Evolutionary conservation across 768 basidiomycete genomes (phyloP), one percentile per base, ranked within the genome.

Genomic region (Ramaria rubella): DNA sequence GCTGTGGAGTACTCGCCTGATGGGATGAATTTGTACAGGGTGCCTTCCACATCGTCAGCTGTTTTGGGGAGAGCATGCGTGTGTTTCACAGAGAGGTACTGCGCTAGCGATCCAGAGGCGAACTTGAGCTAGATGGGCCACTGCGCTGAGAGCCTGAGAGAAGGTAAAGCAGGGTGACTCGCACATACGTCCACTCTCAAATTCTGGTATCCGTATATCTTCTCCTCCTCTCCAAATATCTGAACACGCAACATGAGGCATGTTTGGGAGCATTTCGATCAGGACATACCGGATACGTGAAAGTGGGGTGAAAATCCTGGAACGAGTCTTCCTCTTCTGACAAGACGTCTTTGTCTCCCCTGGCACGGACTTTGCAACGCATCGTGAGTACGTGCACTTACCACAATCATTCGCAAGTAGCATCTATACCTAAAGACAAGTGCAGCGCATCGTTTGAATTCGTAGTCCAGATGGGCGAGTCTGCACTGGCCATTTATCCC

Each of bases 141-240:
- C 43, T 26, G 33, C 42, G 36, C 15, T 58, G 27, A 9, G 43
- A 8, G 19, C 17, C 17, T 27, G 33, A 23, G 5, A 19, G 23
- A 44, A 38, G 4, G 17, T 17, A 17, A n/a, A 15, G 29, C 17
- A 36, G 17, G 12, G 46, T 29, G n/a, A 1, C 38, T 34, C 23
- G 14, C 46, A 71, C 84, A 60, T 66, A 96, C 94, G 67, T 95
- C 83, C 63, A 98, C 86, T 26, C 78, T 68, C 31, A 99, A 77
- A 64, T 86, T 86, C 59, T 83, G 79, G 72, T 96, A 98, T 2
- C 95, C 95, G 68, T 95, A 97, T 55, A 98, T 86, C 73, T 86
- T 94, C 73, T 99, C 94, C 52, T 95, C 89, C 64, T 97, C 92
- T 52, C 95, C 95, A 66, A 85, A 97, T 65, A 99, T 94, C 90